phyloP scores from a whole-genome alignment of 257 asterid genomes.

The Solanum habrochaites region DNA sequence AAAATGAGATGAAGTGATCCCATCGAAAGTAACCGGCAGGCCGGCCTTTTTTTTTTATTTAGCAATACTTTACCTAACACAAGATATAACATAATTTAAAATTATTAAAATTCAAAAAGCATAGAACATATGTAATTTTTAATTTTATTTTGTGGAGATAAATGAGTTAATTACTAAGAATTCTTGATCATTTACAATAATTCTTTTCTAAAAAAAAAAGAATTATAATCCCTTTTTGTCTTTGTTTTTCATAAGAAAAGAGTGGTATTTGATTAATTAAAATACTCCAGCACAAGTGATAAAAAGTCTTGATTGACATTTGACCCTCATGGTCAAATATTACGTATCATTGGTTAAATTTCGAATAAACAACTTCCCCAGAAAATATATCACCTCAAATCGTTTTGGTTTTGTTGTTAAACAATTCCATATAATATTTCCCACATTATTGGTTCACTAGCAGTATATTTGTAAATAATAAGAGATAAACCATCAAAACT shows the following conservation, averaged over 20 bases:
- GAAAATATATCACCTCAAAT: neutral
- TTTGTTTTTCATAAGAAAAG: neutral
- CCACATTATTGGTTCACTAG: neutral
- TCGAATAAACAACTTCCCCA: neutral
- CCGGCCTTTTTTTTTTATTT: neutral
- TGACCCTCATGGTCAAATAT: neutral
- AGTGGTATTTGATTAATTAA: neutral
- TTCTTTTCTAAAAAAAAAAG: no score
- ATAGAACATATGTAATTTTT: no score
- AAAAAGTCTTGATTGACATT: neutral
- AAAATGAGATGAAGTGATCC: neutral
- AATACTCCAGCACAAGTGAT: neutral
- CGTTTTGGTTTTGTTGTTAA: neutral
- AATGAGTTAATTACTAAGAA: fast-evolving
- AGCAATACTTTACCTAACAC: neutral
- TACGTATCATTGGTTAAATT: neutral
- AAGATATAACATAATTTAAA: neutral
- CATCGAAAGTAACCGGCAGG: neutral
- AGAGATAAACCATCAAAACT: neutral
- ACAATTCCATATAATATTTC: neutral
- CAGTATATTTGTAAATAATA: neutral
- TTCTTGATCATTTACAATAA: no score
- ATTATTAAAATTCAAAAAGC: no score
- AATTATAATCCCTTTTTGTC: neutral
- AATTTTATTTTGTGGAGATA: neutral